These are phyloP conservation scores for Phoenix dactylifera DNA, from an alignment of 176 grass and related monocot species.

Conservation along the genomic window DNA sequence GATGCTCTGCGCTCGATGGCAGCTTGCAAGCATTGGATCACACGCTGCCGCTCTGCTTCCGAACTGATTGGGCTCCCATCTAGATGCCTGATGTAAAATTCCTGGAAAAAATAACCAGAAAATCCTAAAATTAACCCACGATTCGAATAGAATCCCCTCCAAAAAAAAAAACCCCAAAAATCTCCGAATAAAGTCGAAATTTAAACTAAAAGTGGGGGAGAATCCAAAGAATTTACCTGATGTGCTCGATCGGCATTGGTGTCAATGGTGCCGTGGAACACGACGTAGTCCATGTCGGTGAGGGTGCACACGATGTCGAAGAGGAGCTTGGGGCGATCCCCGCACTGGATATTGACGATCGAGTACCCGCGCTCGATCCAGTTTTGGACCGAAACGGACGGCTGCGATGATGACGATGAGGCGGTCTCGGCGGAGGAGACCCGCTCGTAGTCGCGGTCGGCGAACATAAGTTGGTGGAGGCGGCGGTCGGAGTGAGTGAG, in stretches of 20 bases:
- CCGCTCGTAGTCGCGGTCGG: conserved; percentile 11
- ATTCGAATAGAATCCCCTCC: background rate
- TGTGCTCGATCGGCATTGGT: background rate
- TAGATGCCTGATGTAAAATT: background rate
- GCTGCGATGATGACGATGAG: background rate
- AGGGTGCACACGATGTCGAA: conserved; percentile 13
- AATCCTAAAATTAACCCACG: background rate
- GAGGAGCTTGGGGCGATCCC: conserved; percentile 7
- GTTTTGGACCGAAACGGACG: conserved; percentile 6
- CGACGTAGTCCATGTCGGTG: conserved; percentile 10
- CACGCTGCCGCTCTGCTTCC: background rate
- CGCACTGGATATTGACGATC: conserved; percentile 4
- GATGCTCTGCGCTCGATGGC: conserved; percentile 3
- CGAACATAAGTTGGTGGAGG: conserved; percentile 15
- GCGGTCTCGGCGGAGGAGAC: too few relatives aligned
- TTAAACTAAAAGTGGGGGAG: too few relatives aligned
- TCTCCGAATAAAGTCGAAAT: too few relatives aligned
- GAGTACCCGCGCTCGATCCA: conserved; percentile 14
- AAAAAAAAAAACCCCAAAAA: background rate
- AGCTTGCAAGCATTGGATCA: conserved; percentile 4
- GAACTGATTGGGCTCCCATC: background rate
- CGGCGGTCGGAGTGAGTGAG: conserved; percentile 1
- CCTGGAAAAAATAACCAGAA: background rate
- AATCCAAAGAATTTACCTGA: background rate
- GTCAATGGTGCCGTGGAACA: conserved; percentile 11